These are phyloP conservation scores for Endothia cerciana DNA, from an alignment of 2,329 filamentous ascomycete species.

Conservation along the genomic window DNA sequence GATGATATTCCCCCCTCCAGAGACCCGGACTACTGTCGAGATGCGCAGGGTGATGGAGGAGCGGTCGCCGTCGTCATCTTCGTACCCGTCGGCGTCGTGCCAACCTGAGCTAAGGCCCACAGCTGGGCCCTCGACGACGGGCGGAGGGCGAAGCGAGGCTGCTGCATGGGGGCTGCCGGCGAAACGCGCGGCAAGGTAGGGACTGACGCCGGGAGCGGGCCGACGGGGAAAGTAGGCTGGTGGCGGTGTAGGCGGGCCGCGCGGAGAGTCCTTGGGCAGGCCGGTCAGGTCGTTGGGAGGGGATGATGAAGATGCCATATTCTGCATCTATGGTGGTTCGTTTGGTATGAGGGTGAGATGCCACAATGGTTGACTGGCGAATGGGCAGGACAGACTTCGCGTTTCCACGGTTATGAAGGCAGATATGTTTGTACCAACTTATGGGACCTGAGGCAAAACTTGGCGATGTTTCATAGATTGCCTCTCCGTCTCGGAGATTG, in stretches of 20 bases:
- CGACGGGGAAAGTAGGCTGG: constrained; percentile 25
- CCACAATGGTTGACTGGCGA: background rate
- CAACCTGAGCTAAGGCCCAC: background rate
- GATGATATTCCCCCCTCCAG: constrained; percentile 53
- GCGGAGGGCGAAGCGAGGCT: background rate
- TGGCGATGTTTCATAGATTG: background rate
- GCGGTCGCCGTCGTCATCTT: constrained; percentile 33
- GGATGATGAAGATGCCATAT: constrained; percentile 15
- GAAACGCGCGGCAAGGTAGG: background rate
- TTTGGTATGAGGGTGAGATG: background rate
- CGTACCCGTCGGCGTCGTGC: constrained; percentile 30
- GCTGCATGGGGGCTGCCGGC: background rate
- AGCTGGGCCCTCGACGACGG: background rate
- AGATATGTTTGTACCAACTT: background rate
- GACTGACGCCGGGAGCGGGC: no score
- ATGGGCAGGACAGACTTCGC: background rate
- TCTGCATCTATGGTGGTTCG: background rate
- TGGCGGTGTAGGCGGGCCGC: constrained; percentile 23
- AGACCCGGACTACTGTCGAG: constrained; percentile 51
- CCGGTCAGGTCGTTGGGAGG: constrained; percentile 16
- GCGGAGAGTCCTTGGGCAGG: constrained; percentile 11
- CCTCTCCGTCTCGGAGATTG: background rate
- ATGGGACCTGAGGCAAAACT: background rate
- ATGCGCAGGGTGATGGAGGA: constrained; percentile 52
- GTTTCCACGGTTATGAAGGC: background rate